Evolutionary conservation across 2,329 filamentous ascomycete species (phyloP).

Genomic region (Knoxdaviesia proteae): DNA sequence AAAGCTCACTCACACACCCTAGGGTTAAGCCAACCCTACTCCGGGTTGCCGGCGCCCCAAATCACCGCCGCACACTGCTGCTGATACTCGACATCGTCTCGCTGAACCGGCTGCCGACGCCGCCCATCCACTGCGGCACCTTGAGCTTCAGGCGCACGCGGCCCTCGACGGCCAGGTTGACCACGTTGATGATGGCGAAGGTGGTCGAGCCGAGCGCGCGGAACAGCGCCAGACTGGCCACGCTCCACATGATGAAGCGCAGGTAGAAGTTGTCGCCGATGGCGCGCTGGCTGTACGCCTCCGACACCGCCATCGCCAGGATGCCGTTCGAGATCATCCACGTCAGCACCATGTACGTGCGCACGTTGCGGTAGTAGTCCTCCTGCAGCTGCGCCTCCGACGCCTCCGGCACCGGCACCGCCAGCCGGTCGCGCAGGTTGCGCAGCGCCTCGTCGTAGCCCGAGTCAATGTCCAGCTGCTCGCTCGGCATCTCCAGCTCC

Average conservation of each 20-base stretch:
- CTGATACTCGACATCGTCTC: constrained; percentile 28
- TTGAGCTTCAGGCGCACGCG: constrained; percentile 42
- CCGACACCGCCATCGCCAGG: constrained; percentile 79
- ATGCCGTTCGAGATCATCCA: constrained; percentile 91
- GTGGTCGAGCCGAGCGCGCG: constrained; percentile 62
- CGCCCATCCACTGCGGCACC: constrained; percentile 27
- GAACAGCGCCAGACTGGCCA: constrained; percentile 72
- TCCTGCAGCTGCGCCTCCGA: constrained; percentile 78
- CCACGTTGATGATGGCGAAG: constrained; percentile 63
- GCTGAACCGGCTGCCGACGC: constrained; percentile 20
- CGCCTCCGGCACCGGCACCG: constrained; percentile 41
- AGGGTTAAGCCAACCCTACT: no score
- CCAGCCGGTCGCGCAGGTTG: constrained; percentile 81
- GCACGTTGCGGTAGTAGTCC: constrained; percentile 93
- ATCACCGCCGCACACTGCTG: constrained; percentile 19
- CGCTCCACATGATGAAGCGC: constrained; percentile 79
- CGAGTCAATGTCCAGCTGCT: constrained; percentile 94
- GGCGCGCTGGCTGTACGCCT: constrained; percentile 53
- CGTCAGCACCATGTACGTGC: constrained; percentile 90
- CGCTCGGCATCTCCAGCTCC: constrained; percentile 90
- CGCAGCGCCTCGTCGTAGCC: constrained; percentile 94
- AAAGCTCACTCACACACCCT: no score
- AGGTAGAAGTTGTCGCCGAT: constrained; percentile 78
- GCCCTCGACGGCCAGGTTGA: constrained; percentile 76
- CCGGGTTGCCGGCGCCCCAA: background rate